Evolutionary conservation across 78 protist genomes (phyloP).

Genomic region (Dictyostelium intermedium): DNA sequence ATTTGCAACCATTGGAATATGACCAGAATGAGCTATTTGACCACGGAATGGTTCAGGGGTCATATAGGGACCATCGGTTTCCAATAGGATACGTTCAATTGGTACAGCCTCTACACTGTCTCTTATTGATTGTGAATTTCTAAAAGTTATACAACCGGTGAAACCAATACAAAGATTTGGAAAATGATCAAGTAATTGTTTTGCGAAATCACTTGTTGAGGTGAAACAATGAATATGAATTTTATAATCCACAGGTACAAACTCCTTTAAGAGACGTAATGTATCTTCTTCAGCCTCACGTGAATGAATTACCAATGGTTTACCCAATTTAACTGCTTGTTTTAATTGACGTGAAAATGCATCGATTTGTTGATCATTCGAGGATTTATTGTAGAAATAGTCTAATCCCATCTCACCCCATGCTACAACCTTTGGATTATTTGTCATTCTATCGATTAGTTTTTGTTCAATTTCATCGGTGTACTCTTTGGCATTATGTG

Average conservation of each 20-base stretch:
- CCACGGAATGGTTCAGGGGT: constrained; percentile 87
- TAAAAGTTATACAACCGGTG: constrained; percentile 89
- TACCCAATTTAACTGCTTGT: constrained; percentile 46
- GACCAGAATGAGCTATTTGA: constrained; percentile 86
- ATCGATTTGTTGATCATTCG: constrained; percentile 15
- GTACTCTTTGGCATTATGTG: constrained; percentile 80
- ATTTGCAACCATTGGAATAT: constrained; percentile 84
- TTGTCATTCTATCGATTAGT: constrained; percentile 45
- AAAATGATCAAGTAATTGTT: constrained; percentile 55
- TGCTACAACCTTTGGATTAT: constrained; percentile 71
- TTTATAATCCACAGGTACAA: constrained; percentile 71
- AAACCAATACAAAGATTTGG: constrained; percentile 87
- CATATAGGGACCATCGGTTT: constrained; percentile 94
- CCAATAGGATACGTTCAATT: constrained; percentile 82
- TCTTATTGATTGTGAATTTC: constrained; percentile 57
- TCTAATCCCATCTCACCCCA: constrained; percentile 89
- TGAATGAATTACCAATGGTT: constrained; percentile 87
- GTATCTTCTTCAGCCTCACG: constrained; percentile 91
- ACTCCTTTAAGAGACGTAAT: constrained; percentile 57
- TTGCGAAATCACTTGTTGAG: constrained; percentile 36
- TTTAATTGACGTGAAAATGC: constrained; percentile 79
- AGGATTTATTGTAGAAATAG: constrained; percentile 43
- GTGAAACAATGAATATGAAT: constrained; percentile 91
- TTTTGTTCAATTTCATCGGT: constrained; percentile 41
- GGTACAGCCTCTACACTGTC: constrained; percentile 73